Percentiles rank a stretch among this genome's conserved stretches.
Conservation (phyloP, 768 basidiomycete genomes). For the Hypholoma sublateritium region DNA sequence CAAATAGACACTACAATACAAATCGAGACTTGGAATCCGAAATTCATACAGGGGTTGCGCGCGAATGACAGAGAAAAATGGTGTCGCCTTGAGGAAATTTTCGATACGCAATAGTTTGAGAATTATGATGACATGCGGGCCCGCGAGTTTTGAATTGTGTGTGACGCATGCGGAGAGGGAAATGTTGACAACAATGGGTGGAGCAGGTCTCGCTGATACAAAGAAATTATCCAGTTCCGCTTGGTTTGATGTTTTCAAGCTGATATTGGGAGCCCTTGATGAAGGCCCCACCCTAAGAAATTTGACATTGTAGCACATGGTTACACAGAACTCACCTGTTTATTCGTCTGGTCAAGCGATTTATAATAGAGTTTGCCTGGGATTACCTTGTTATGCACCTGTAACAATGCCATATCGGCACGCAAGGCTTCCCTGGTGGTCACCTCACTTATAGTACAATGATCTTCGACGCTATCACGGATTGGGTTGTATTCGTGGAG, state of each 20-base stretch:
- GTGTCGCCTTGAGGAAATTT: slow-evolving; percentile 9
- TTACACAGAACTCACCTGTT: not conserved
- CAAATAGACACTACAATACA: slow-evolving; percentile 19
- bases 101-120: not conserved
- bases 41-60: slow-evolving; percentile 2
- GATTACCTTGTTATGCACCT: not conserved
- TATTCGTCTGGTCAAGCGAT: not conserved
- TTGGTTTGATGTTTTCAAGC: not conserved
- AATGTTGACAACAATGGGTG: not conserved
- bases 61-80: slow-evolving; percentile 7
- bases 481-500: slow-evolving; percentile 11
- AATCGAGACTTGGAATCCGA: slow-evolving; percentile 20
- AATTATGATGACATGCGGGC: not conserved
- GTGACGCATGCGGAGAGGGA: not conserved
- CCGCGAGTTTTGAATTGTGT: not conserved
- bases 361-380: not conserved
- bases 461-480: slow-evolving; percentile 6
- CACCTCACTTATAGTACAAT: not conserved
- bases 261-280: not conserved
- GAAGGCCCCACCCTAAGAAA: not conserved
- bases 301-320: not conserved
- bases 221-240: not conserved
- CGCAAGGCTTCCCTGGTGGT: not conserved
- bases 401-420: not conserved
- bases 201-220: not conserved